Evolutionary conservation across 2,329 filamentous ascomycete species (phyloP).

Genomic region (Colletotrichum tropicale): DNA sequence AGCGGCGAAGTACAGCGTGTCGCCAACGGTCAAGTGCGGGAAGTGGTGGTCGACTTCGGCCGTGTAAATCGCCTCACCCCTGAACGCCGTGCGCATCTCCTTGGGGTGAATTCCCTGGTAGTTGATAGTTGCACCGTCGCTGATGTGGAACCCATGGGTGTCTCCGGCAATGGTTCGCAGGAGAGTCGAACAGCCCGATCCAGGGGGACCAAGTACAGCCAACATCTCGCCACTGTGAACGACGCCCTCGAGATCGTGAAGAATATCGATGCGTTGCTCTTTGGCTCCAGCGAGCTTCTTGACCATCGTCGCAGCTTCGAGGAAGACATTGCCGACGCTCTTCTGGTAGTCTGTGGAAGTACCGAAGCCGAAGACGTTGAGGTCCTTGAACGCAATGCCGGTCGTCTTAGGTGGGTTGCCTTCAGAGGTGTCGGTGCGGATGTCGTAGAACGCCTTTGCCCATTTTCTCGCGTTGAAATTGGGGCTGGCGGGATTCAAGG

Average conservation of each 20-base stretch:
- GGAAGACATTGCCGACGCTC: constrained; percentile 41
- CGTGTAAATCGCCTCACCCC: constrained; percentile 70
- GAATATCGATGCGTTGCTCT: constrained; percentile 48
- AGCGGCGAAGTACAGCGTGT: constrained; percentile 67
- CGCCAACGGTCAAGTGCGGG: constrained; percentile 61
- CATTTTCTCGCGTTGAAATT: constrained; percentile 47
- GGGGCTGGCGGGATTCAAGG: constrained; percentile 42
- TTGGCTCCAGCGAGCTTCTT: constrained; percentile 28
- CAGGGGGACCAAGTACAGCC: constrained; percentile 60
- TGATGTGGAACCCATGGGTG: constrained; percentile 59
- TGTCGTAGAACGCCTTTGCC: constrained; percentile 41
- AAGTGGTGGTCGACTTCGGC: constrained; percentile 70
- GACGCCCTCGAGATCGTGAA: constrained; percentile 56
- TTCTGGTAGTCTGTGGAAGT: constrained; percentile 47
- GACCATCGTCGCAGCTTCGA: constrained; percentile 28
- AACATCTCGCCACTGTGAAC: constrained; percentile 61
- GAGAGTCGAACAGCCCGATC: constrained; percentile 69
- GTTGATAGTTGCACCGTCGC: constrained; percentile 9
- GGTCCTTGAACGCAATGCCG: constrained; percentile 45
- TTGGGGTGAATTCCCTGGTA: constrained; percentile 17
- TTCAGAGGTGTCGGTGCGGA: constrained; percentile 25
- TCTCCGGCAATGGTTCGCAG: constrained; percentile 70
- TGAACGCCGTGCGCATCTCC: constrained; percentile 20
- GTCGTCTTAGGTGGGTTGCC: constrained; percentile 32
- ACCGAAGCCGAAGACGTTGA: constrained; percentile 47